These are phyloP conservation scores for Pythium grandisporangium DNA, from an alignment of 352 stramenopile species.

Conservation along the genomic window DNA sequence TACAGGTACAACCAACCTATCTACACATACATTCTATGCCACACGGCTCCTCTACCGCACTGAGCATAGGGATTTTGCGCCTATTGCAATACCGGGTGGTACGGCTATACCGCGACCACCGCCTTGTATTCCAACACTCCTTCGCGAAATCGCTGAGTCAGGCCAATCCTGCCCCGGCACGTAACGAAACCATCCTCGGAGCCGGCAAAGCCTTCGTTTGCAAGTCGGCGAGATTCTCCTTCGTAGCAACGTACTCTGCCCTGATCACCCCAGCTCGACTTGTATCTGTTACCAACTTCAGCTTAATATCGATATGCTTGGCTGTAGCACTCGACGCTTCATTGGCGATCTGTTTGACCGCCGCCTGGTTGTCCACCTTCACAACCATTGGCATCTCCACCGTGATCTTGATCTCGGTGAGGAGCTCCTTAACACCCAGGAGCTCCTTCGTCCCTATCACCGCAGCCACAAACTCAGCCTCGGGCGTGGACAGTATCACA, in stretches of 20 bases:
- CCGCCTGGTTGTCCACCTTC: conserved; percentile 11
- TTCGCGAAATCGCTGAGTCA: not conserved
- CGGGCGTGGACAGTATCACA: no score
- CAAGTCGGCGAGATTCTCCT: conserved; percentile 8
- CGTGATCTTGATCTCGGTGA: not conserved
- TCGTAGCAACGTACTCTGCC: conserved; percentile 2
- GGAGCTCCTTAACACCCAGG: not conserved
- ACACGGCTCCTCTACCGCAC: no score
- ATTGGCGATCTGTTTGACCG: conserved; percentile 10
- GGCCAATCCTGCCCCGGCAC: not conserved
- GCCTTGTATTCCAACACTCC: conserved; percentile 16
- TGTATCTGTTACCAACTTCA: conserved; percentile 8
- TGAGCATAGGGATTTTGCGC: no score
- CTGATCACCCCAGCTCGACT: not conserved
- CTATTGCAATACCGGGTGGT: no score
- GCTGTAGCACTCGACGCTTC: conserved; percentile 1
- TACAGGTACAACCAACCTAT: no score
- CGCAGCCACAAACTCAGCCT: not conserved
- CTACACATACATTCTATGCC: no score
- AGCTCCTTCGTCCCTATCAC: conserved; percentile 1
- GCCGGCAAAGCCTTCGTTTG: conserved; percentile 6
- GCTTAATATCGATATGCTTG: conserved; percentile 10
- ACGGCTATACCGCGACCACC: no score
- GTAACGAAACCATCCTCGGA: conserved; percentile 1
- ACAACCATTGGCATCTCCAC: conserved; percentile 5